Conservation (phyloP, 192 early-diverging fungal species). For the Phycomyces blakesleeanus region DNA sequence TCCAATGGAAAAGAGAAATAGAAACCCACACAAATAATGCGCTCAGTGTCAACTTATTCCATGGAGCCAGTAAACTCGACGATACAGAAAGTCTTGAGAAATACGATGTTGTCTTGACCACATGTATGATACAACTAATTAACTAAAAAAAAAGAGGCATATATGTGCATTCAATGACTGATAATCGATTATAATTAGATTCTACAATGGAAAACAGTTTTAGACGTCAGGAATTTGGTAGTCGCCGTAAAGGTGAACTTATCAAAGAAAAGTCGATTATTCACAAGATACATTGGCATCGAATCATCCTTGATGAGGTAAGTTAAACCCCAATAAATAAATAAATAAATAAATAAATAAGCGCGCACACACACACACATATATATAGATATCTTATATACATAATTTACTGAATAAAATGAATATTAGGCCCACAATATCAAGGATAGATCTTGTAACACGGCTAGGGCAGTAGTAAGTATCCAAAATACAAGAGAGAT, state of each 20-base stretch:
- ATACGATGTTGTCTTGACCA: conserved; percentile 78
- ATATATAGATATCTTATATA: neutral
- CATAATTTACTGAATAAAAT: neutral
- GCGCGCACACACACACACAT: too few relatives aligned
- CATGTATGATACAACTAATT: conserved; percentile 44
- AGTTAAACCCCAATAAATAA: conserved; percentile 10
- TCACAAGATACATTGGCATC: conserved; percentile 76
- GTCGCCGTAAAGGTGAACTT: conserved; percentile 57
- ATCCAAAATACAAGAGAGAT: too few relatives aligned
- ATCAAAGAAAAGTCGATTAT: conserved; percentile 63
- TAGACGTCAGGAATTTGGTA: conserved; percentile 68
- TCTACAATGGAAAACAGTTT: conserved; percentile 72
- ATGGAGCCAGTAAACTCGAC: conserved; percentile 67
- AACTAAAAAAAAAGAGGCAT: neutral
- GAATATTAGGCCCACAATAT: conserved; percentile 75
- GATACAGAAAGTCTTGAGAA: conserved; percentile 48
- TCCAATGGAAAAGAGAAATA: conserved; percentile 88
- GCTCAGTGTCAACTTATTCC: conserved; percentile 66
- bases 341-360: too few relatives aligned
- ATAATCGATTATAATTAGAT: conserved; percentile 38
- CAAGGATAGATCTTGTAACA: conserved; percentile 81
- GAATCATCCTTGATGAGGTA: conserved; percentile 72
- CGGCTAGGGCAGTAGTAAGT: conserved; percentile 73
- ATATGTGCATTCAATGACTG: too few relatives aligned
- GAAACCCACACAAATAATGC: conserved; percentile 53